Evolutionary conservation across 2,329 filamentous ascomycete genomes (phyloP), one percentile per base, ranked within the genome.

Genomic region (Coccinonectria pachysandricola): DNA sequence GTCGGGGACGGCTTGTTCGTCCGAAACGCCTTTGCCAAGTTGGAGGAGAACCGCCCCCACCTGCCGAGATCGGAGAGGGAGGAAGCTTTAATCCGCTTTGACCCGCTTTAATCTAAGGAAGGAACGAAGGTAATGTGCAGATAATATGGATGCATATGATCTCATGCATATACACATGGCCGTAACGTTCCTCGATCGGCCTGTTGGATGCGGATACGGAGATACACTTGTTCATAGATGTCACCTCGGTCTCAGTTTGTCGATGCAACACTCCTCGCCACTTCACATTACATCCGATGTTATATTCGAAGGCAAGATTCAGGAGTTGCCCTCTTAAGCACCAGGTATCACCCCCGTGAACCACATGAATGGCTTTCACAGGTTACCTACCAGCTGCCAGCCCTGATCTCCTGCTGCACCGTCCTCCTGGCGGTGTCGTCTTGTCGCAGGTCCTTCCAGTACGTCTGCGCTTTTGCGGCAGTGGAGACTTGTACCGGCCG

Each of bases 11-110:
- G 25, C 25, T 27, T 27, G 19, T 27, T 27, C 18, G 7, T 21
- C 25, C 18, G 24, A 24, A 24, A 24, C 15, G 27, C 27, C 22
- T 9, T 9, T 25, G 26, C 30, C 19, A 19, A 31, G 20, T 26
- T 31, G 24, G 25, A 32, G 19, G 22, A 31, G 21, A 27, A 26
- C 23, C 26, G n/a, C n/a, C n/a, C 33, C 30, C 30, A 28, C 30
- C 33, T 32, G 28, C 32, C 32, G 32, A 34, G 32, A 31, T 29
- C 28, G 32, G 28, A 35, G 32, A 28, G 30, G 23, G 29, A 23
- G 14, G 26, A 32, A 30, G 32, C 29, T 35, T 35, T 8, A 27
- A 17, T 26, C 23, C 20, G 24, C 21, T 31, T 19, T 15, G 15
- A 19, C 17, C 17, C 17, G 17, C 17, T 23, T 26, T 15, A 17